Evolutionary conservation across 371 early-diverging fungal genomes (phyloP).

Genomic region (Rhizopus arrhizus): DNA sequence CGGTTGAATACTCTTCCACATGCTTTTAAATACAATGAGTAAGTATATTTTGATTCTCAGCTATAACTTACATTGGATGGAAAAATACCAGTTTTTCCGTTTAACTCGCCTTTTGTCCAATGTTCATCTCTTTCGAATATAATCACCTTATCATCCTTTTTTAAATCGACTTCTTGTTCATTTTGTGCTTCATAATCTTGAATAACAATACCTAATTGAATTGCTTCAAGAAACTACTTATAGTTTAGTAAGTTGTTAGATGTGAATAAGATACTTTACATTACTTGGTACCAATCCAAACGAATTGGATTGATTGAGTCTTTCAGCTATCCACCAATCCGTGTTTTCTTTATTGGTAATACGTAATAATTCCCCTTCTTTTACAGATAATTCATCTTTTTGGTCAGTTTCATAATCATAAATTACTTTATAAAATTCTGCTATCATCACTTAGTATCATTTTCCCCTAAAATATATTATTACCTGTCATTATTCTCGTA

Average conservation of each 20-base stretch:
- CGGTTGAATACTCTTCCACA: constrained; percentile 20
- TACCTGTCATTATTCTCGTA: background rate
- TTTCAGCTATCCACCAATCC: constrained; percentile 70
- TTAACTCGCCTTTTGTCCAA: constrained; percentile 70
- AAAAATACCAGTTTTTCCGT: constrained; percentile 70
- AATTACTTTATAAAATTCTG: constrained; percentile 34
- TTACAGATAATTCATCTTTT: constrained; percentile 62
- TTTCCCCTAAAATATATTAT: no score
- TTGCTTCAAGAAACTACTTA: constrained; percentile 25
- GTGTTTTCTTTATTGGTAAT: constrained; percentile 56
- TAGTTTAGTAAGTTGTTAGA: background rate
- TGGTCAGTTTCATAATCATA: constrained; percentile 51
- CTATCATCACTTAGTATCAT: background rate
- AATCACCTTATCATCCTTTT: background rate
- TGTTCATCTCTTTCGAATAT: background rate
- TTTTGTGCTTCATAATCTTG: constrained; percentile 1
- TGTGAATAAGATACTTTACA: constrained; percentile 34
- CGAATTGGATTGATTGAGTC: constrained; percentile 35
- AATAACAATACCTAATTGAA: background rate
- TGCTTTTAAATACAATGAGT: constrained; percentile 14
- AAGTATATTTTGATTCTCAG: background rate
- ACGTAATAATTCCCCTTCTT: constrained; percentile 55
- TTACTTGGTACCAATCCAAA: constrained; percentile 73
- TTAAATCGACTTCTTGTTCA: background rate
- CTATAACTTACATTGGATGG: constrained; percentile 60